A percentile compares a stretch with the other conserved stretches of the same genome.
phyloP scores from a whole-genome alignment of 75 land plant genomes.

The Picea sitchensis region DNA sequence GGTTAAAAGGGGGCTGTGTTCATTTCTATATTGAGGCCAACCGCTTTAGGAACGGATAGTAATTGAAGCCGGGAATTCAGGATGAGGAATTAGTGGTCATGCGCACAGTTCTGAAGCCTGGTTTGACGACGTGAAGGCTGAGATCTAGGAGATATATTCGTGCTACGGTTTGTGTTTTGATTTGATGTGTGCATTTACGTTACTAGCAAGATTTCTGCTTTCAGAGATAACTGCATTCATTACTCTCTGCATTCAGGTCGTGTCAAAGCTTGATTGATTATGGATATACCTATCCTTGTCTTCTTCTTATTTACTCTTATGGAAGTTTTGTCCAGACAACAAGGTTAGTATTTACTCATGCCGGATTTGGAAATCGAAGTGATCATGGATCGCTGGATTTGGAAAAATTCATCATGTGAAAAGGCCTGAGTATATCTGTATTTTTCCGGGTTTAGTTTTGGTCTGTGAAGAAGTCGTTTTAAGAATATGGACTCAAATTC shows the following conservation, averaged over 20 bases:
- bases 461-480: not conserved
- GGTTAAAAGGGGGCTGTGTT: too few relatives aligned
- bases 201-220: conserved; percentile 2
- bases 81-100: too few relatives aligned
- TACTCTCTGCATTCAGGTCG: not conserved
- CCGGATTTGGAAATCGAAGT: too few relatives aligned
- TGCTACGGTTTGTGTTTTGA: not conserved
- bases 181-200: not conserved
- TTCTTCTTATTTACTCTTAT: not conserved
- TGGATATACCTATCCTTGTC: not conserved
- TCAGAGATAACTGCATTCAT: not conserved
- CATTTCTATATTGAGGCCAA: too few relatives aligned
- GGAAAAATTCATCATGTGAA: not conserved
- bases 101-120: too few relatives aligned
- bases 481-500: conserved; percentile 1
- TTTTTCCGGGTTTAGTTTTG: not conserved
- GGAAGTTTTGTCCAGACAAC: too few relatives aligned
- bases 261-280: not conserved
- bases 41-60: too few relatives aligned
- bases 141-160: not conserved
- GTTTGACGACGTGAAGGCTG: not conserved
- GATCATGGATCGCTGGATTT: not conserved
- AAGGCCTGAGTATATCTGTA: not conserved
- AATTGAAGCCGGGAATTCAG: too few relatives aligned
- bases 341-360: too few relatives aligned